Evolutionary conservation across 768 basidiomycete species (phyloP), one percentile per base, ranked within the genome.

Genomic region (Podaxis sp.): DNA sequence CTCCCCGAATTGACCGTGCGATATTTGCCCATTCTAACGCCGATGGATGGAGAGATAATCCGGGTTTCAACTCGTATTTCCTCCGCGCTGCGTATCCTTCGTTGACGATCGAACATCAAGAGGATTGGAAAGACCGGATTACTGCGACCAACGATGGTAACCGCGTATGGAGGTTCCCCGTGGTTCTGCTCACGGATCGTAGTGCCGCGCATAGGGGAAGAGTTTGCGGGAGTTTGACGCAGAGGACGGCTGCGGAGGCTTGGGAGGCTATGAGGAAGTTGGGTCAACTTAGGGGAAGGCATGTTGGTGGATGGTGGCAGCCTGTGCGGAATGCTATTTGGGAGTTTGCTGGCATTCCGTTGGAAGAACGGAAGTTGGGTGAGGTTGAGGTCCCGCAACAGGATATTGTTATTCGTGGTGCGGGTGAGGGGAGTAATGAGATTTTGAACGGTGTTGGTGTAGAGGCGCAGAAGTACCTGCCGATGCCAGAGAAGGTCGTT

Each of bases 1-100:
- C 86, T 15, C 87, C 89, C 0, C 79, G 81, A 0, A 79, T 93
- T 20, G 75, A 85, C 67, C 86, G 93, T 44, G 79, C 83, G 11
- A 91, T 94, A 68, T 93, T 94, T 70, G 77, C 87, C 4, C 87
- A 90, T 67, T 73, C 84, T 1, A 74, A 78, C 54, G 80, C 80
- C 7, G 72, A 78, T 28, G 85, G 84, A 15, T 91, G 91, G 90
- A 84, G 90, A n/a, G 93, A 95, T 70, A 67, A 71, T 41, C 90
- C 90, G 0, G 86, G 87, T 0, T 91, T 94, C 77, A 93, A 94
- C 69, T 74, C 85, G 13, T 90, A 89, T 66, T 87, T 93, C 71
- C 74, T 94, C 4, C 87, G 88, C 38, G 85, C 87, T 1, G 87
- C 84, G 0, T 90, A 90, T 72, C 93, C 92, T 3, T 84, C 84